Evolutionary conservation across 2,329 filamentous ascomycete genomes (phyloP).

Genomic region (Gnomoniopsis smithogilvyi): DNA sequence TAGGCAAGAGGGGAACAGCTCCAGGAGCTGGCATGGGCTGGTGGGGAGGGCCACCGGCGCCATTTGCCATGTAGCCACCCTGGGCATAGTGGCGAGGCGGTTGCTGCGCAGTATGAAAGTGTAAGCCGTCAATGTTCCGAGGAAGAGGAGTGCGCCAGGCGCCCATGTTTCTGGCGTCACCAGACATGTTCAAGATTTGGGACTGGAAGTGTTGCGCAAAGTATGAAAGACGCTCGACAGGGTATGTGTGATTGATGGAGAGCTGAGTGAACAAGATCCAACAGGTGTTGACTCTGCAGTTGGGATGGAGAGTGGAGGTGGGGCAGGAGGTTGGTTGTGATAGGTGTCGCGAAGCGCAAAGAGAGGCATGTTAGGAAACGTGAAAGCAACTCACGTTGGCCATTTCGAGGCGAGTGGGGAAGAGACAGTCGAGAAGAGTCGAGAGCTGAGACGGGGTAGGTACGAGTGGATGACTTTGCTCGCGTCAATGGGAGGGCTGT

Average conservation of each 20-base stretch:
- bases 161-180: constrained; percentile 11
- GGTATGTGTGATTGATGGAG: not conserved
- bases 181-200: constrained; percentile 10
- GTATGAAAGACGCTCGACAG: not conserved
- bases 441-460: not conserved
- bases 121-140: constrained; percentile 13
- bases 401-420: constrained; percentile 12
- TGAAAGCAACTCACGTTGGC: constrained; percentile 20
- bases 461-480: not conserved
- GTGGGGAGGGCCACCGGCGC: constrained; percentile 43
- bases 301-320: not conserved
- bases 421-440: not conserved
- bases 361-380: constrained; percentile 10
- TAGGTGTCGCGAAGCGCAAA: constrained; percentile 10
- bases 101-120: constrained; percentile 18
- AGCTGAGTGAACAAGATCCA: not conserved
- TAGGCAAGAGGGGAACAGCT: constrained; percentile 63
- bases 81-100: constrained; percentile 40
- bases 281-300: not conserved
- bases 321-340: not conserved
- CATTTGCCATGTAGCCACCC: constrained; percentile 61
- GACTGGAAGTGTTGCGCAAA: not conserved
- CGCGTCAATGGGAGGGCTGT: not conserved
- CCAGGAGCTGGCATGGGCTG: constrained; percentile 49
- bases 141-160: constrained; percentile 18